A percentile compares a stretch with the other conserved stretches of the same genome.
Evolutionary conservation across 2,329 filamentous ascomycete genomes (phyloP).

Genomic region (Sporothrix euskadiensis): DNA sequence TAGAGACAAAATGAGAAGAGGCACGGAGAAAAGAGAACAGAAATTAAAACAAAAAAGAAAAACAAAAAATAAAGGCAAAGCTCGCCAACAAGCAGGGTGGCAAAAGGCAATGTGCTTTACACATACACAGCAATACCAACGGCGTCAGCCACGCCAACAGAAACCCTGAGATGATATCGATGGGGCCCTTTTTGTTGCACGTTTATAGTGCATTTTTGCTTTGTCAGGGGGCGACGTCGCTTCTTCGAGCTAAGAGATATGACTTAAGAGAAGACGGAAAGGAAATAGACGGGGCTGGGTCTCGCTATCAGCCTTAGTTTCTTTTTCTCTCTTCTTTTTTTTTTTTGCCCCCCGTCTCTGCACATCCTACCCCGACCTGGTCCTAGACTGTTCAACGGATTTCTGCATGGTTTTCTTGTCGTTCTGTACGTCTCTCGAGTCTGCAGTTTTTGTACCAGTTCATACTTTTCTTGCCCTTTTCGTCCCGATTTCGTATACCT

Average conservation of each 20-base stretch:
- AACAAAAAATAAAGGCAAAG: neutral
- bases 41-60: neutral
- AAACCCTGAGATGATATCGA: neutral
- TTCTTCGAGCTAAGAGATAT: neutral
- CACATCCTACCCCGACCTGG: slow-evolving; percentile 11
- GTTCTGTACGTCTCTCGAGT: neutral
- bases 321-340: neutral
- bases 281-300: neutral
- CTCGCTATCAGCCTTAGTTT: neutral
- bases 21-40: too few relatives aligned
- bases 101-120: neutral
- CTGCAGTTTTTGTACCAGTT: neutral
- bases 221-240: neutral
- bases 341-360: neutral
- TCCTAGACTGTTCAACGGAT: neutral
- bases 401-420: neutral
- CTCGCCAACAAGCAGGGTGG: neutral
- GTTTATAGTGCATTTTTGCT: slow-evolving; percentile 1
- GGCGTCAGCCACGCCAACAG: neutral
- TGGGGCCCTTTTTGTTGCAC: neutral
- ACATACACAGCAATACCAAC: neutral
- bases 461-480: neutral
- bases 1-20: neutral
- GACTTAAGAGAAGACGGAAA: neutral
- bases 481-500: neutral